Percentiles rank a stretch among this genome's conserved stretches.
These are phyloP conservation scores for Annulohypoxylon nitens DNA, from an alignment of 495 filamentous ascomycete genomes.

Conservation along the genomic window DNA sequence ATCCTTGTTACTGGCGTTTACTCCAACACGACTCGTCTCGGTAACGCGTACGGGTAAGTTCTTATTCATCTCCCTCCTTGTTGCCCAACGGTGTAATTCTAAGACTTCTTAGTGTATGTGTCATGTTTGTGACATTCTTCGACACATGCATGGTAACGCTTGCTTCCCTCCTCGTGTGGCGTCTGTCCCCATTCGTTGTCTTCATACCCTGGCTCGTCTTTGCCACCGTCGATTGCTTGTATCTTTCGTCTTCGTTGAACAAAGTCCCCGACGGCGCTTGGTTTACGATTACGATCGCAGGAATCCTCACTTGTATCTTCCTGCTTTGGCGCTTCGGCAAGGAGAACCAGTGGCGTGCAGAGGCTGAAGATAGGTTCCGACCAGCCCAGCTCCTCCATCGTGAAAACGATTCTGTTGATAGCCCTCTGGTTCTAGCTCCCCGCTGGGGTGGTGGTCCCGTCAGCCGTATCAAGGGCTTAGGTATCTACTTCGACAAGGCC, in stretches of 20 bases:
- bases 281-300: slow-evolving; percentile 76
- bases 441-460: slow-evolving; percentile 62
- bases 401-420: slow-evolving; percentile 41
- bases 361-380: slow-evolving; percentile 70
- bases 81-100: slow-evolving; percentile 59
- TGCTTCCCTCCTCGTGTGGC: slow-evolving; percentile 77
- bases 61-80: neutral
- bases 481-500: slow-evolving; percentile 76
- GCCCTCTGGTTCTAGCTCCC: slow-evolving; percentile 51
- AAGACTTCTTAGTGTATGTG: slow-evolving; percentile 64
- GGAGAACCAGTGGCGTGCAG: slow-evolving; percentile 77
- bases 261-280: slow-evolving; percentile 81
- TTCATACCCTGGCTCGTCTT: slow-evolving; percentile 72
- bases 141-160: slow-evolving; percentile 77
- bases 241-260: slow-evolving; percentile 73
- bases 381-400: slow-evolving; percentile 59
- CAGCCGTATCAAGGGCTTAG: slow-evolving; percentile 64
- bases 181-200: slow-evolving; percentile 67
- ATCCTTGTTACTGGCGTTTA: slow-evolving; percentile 79
- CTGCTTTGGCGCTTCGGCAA: slow-evolving; percentile 82
- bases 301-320: slow-evolving; percentile 69
- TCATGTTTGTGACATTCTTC: slow-evolving; percentile 81
- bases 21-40: slow-evolving; percentile 70
- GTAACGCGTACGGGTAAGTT: slow-evolving; percentile 58
- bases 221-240: slow-evolving; percentile 72